Base-by-base conservation (phyloP, 129 eudicot genomes). In the Pittosporum tobira region DNA sequence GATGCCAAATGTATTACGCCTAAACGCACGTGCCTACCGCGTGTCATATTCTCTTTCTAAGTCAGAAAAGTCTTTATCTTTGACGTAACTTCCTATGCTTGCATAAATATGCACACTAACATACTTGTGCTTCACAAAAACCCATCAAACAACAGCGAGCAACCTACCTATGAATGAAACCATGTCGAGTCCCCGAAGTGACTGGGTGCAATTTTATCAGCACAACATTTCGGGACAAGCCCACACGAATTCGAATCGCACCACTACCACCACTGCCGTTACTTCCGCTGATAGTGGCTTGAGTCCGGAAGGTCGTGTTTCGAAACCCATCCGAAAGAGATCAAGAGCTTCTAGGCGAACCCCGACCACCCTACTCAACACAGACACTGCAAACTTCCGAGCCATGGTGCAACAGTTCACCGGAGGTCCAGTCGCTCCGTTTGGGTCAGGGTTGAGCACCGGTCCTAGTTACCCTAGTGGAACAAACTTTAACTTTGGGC, bases 391-490 rank as follows among this genome's bases (percentile, higher is more conserved):
- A 65, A 88, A 88, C 67, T 88, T 88, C 59, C 77, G 96, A n/a
- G 94, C 96, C 71, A 81, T 88, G 96, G 96, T 88, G 61, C 96
- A 88, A 48, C 81, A 72, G 26, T 84, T 77, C 73, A 88, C 96
- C 25, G 96, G 96, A 2, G 84, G 79, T 14, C 71, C 78, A 7
- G 43, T 49, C 36, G 61, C 60, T 20, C 44, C 78, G 0, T 48
- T 29, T 47, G 25, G 71, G 27, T 23, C 70, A 3, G 45, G 36
- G 24, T 63, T 75, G 3, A 51, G 53, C 19, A 25, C 61, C 6
- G 43, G 26, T 16, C 47, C 72, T n/a, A n/a, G n/a, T 18, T 55
- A 48, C 34, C 48, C 23, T 18, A 46, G 62, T 27, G 66, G 69
- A 49, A 4, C 71, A 12, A 49, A 63, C 36, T 63, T 72, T 31